phyloP scores from a whole-genome alignment of 2,329 filamentous ascomycete species.

The Sporothrix sp. region DNA sequence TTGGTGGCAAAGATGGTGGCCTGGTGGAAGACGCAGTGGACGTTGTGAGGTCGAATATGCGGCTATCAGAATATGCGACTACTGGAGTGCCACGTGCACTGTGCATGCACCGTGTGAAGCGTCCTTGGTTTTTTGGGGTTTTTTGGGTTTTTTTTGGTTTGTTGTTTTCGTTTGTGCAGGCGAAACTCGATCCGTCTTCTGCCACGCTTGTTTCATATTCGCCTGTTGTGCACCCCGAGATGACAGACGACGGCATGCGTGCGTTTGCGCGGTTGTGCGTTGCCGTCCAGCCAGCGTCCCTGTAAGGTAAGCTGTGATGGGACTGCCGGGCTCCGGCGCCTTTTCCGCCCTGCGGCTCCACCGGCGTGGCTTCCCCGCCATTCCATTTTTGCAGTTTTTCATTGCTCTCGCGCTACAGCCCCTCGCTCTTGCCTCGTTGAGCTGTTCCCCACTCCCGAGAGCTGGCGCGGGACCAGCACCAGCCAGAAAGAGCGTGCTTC shows the following conservation, averaged over 20 bases:
- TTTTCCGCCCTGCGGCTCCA: not conserved
- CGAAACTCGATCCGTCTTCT: no score
- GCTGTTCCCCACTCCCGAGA: not conserved
- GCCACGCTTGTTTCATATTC: no score
- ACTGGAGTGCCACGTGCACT: not conserved
- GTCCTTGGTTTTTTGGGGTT: no score
- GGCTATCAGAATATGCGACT: not conserved
- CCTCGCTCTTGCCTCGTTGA: not conserved
- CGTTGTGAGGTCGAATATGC: not conserved
- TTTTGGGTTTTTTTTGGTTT: no score
- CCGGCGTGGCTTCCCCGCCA: constrained; percentile 2
- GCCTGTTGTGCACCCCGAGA: no score
- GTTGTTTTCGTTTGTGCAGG: no score
- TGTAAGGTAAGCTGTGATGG: no score
- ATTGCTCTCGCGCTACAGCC: not conserved
- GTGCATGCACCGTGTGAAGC: constrained; percentile 1
- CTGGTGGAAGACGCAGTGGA: constrained; percentile 25
- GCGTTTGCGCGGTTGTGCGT: no score
- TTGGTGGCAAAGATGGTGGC: constrained; percentile 29
- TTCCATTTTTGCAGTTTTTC: not conserved
- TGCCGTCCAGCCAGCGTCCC: no score
- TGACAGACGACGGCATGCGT: no score
- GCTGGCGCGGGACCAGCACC: not conserved
- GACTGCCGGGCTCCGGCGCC: not conserved
- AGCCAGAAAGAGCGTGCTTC: not conserved